Evolutionary conservation across 495 filamentous ascomycete genomes (phyloP), one percentile per base, ranked within the genome.

Genomic region (Neurospora africana): DNA sequence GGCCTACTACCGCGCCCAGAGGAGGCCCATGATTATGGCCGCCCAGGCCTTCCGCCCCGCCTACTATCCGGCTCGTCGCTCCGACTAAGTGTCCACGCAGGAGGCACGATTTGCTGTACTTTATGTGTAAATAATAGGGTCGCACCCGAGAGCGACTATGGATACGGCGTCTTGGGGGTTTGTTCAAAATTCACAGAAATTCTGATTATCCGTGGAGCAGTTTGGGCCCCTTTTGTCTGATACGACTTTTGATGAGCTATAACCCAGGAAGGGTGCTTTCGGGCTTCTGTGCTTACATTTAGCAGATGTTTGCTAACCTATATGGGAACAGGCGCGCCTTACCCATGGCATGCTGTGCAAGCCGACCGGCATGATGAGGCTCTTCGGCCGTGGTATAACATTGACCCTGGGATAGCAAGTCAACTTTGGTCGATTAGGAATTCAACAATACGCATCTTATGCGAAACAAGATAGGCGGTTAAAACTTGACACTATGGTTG

Each of bases 11-110:
- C 84, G 83, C 76, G 86, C 88, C 19, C 84, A 87, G 77, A 81
- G 88, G 74, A 81, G 85, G 39, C 89, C 91, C 17, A 84, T 91
- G 37, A 86, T 93, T 72, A 85, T 91, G 84, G 84, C 88, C 37
- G 78, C 85, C 27, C 82, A 86, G 43, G 81, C 82, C 72, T 87
- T 83, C 76, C 81, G 74, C 19, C 77, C 74, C 6, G 73, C 71
- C 69, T 69, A 71, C 33, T 69, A 44, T 9, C 36, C 71, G 33
- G 68, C 53, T 40, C 76, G 72, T 47, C 17, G 65, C 21, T 73
- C 68, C 41, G 70, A 76, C 72, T 72, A 75, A 33, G 13, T 27
- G 27, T 65, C 27, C 30, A 65, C 27, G 27, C 27, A 65, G 53
- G 27, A 65, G 53, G 27, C 53, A 65, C 53, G 27, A 65, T 65